Base-by-base conservation (phyloP, 306 rosid species). In the Pterocarpus santalinus region DNA sequence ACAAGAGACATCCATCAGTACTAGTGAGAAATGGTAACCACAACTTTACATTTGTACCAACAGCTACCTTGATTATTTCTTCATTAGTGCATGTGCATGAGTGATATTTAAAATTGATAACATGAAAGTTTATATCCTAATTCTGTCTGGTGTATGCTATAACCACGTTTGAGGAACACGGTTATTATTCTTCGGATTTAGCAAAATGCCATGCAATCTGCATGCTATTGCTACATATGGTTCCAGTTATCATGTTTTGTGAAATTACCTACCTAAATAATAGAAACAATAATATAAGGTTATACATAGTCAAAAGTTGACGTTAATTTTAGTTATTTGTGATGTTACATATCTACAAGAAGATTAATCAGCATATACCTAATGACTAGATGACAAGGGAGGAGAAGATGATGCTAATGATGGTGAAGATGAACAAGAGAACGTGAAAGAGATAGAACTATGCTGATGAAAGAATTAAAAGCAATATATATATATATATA, bases 1-100 rank as follows among this genome's bases (percentile, higher is more conserved):
- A 77, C 14, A 82, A 60, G 9, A 79, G 63, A 22, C 35, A 70
- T 58, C 28, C 79, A 69, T 80, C 28, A 77, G 73, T 16, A 17
- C 66, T 65, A 39, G 46, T 17, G 33, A 61, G 30, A 41, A 5
- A 17, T n/a, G 36, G 28, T 34, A 14, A 55, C n/a, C 43, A 36
- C 74, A 81, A 57, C 5, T 32, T 44, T 73, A 7, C 11, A 4
- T 30, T 36, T 66, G 10, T 17, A 46, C 14, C 61, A 10, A 32
- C 28, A 5, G 47, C 10, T 43, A 14, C 47, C 11, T 49, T 76
- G n/a, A 12, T 46, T 69, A 12, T 46, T 69, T 22, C 43, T 3
- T 43, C 5, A 28, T 8, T n/a, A 51, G 13, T 61, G 7, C 1
- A 22, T 22, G 6, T 3, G 17, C 30, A 33, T 11, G 67, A 33